phyloP scores from a whole-genome alignment of 495 filamentous ascomycete species.

The Lasiosphaeria hispida region DNA sequence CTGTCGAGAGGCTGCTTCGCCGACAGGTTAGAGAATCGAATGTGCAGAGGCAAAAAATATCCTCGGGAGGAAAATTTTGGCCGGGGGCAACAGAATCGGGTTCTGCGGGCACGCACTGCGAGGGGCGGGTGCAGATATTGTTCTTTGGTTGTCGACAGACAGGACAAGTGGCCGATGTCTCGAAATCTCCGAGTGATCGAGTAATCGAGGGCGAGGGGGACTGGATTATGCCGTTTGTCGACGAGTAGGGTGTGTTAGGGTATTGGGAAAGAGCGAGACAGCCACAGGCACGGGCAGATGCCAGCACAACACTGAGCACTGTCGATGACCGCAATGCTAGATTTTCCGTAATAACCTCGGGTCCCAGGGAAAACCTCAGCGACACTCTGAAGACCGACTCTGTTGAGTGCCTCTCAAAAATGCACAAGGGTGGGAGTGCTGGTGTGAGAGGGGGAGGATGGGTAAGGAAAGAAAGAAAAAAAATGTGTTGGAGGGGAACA shows the following conservation, averaged over 20 bases:
- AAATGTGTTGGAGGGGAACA: slow-evolving; percentile 21
- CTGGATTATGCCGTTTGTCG: slow-evolving; percentile 2
- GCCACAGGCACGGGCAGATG: slow-evolving; percentile 9
- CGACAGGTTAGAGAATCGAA: too few relatives aligned
- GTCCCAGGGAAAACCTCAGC: slow-evolving; percentile 12
- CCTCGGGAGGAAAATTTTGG: too few relatives aligned
- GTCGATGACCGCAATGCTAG: slow-evolving; percentile 11
- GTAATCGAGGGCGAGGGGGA: not conserved
- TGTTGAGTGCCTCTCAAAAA: slow-evolving; percentile 15
- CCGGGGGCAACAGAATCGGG: not conserved
- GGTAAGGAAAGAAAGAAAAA: slow-evolving; percentile 22
- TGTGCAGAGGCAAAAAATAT: too few relatives aligned
- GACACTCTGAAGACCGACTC: slow-evolving; percentile 22
- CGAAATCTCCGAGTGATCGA: not conserved
- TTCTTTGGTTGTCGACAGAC: not conserved
- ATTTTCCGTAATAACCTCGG: slow-evolving; percentile 17
- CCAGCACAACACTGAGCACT: slow-evolving; percentile 13
- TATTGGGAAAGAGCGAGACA: slow-evolving; percentile 14
- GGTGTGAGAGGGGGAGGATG: slow-evolving; percentile 16
- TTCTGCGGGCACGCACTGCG: not conserved
- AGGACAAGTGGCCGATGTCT: not conserved
- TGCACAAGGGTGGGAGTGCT: slow-evolving; percentile 11
- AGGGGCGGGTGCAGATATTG: not conserved
- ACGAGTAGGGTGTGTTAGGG: not conserved
- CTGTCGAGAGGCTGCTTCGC: too few relatives aligned